Conservation (phyloP, 768 basidiomycete species). For the Cubamyces sp. region DNA sequence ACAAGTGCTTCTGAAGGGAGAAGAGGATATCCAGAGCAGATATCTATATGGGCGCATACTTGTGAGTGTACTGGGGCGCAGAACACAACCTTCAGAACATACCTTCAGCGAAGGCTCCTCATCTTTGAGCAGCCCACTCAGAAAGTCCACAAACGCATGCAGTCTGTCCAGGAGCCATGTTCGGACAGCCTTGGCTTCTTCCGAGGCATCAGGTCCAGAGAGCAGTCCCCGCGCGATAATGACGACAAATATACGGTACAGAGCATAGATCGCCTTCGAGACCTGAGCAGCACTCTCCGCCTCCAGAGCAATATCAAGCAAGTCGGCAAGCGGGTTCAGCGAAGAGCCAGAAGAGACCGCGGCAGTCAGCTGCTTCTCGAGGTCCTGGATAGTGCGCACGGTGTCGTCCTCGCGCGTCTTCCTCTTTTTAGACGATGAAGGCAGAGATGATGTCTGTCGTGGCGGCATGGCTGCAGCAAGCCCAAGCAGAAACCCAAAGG, state of each 20-base stretch:
- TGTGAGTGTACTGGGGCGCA: neutral
- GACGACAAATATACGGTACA: constrained; percentile 77
- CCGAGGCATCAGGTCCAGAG: constrained; percentile 46
- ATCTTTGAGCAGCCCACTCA: constrained; percentile 74
- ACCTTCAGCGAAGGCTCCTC: constrained; percentile 78
- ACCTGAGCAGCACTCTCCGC: constrained; percentile 56
- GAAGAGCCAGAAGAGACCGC: constrained; percentile 61
- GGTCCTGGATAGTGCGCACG: constrained; percentile 39
- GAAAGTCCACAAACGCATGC: constrained; percentile 67
- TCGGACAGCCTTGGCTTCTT: constrained; percentile 62
- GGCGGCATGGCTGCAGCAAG: neutral
- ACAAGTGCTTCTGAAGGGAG: constrained; percentile 27
- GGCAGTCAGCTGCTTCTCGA: constrained; percentile 59
- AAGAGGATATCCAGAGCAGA: constrained; percentile 25
- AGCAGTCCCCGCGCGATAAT: constrained; percentile 65
- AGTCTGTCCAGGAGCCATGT: constrained; percentile 82
- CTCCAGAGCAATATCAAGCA: constrained; percentile 59
- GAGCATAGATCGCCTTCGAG: constrained; percentile 78
- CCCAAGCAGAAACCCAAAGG: too few relatives aligned
- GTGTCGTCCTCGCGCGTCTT: constrained; percentile 27
- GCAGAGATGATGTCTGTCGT: constrained; percentile 27
- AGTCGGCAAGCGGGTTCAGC: constrained; percentile 78
- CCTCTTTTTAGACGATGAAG: constrained; percentile 33
- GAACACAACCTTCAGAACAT: constrained; percentile 32
- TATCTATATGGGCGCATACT: neutral